Conservation (phyloP, 2,329 filamentous ascomycete genomes). For the Cladosporium austrohemisphaericum region DNA sequence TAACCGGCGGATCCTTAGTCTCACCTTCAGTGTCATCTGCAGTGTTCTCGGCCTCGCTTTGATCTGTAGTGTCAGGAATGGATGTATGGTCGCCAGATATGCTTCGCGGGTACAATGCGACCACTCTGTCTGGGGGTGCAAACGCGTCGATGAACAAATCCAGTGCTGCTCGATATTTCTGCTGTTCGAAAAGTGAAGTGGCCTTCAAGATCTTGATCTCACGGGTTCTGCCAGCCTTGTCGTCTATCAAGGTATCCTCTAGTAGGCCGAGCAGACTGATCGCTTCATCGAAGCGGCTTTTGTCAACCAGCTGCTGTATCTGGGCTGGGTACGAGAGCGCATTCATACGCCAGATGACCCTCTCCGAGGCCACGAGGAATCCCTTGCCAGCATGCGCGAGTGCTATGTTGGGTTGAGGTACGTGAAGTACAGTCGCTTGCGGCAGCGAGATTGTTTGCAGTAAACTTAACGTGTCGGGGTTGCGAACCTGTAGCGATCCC, state of each 20-base stretch:
- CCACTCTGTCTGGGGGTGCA: conserved; percentile 82
- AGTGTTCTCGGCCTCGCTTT: conserved; percentile 42
- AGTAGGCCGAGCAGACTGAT: conserved; percentile 85
- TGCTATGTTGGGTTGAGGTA: conserved; percentile 87
- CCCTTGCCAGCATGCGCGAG: conserved; percentile 95
- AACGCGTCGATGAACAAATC: conserved; percentile 89
- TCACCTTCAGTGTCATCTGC: conserved; percentile 36
- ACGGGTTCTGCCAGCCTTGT: conserved; percentile 76
- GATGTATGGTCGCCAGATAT: conserved; percentile 79
- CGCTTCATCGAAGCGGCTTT: conserved; percentile 78
- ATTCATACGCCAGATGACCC: conserved; percentile 93
- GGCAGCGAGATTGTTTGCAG: conserved; percentile 81
- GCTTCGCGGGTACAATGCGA: conserved; percentile 74
- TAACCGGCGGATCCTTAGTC: conserved; percentile 31
- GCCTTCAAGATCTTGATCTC: conserved; percentile 92
- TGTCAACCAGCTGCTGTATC: conserved; percentile 73
- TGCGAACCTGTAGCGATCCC: conserved; percentile 82
- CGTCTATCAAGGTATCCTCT: conserved; percentile 81
- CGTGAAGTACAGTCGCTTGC: conserved; percentile 79
- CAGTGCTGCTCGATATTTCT: conserved; percentile 79
- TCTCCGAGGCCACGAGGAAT: conserved; percentile 87
- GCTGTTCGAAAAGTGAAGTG: conserved; percentile 73
- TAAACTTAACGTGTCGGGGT: conserved; percentile 85
- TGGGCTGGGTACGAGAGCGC: conserved; percentile 88
- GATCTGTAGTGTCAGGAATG: conserved; percentile 46